Conservation (phyloP, 2,329 filamentous ascomycete genomes). For the Talaromyces funiculosus region DNA sequence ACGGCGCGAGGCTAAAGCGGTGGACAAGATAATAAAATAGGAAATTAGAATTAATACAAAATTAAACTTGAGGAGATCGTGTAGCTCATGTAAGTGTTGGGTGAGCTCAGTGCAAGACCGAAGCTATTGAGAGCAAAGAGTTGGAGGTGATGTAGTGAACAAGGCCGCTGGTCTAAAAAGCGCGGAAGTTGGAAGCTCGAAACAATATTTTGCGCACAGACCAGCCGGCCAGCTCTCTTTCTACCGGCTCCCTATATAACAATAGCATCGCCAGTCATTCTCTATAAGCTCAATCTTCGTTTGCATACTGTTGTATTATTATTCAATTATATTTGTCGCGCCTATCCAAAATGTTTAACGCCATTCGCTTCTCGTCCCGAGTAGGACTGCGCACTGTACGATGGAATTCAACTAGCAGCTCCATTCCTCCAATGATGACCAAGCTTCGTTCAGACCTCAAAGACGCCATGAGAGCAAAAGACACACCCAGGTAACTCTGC, state of each 20-base stretch:
- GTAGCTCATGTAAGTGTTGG: background rate
- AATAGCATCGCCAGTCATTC: background rate
- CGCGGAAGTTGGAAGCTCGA: conserved; percentile 16
- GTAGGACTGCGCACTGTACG: conserved; percentile 27
- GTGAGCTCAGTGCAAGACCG: background rate
- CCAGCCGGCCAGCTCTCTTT: conserved; percentile 19
- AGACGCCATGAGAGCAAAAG: conserved; percentile 46
- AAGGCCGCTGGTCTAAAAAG: conserved; percentile 7
- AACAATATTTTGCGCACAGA: conserved; percentile 35
- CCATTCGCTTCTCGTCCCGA: conserved; percentile 25
- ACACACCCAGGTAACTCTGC: conserved; percentile 36
- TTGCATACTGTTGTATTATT: background rate
- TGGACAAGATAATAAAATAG: background rate
- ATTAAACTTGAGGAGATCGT: background rate
- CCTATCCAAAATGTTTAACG: conserved; percentile 26
- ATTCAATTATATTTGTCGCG: background rate
- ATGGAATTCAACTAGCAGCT: conserved; percentile 36
- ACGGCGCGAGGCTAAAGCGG: conserved; percentile 14
- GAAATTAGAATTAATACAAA: background rate
- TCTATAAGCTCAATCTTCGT: background rate
- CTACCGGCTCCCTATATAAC: background rate
- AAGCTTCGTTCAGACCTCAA: conserved; percentile 45
- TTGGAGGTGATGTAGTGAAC: background rate
- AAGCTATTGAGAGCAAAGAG: background rate
- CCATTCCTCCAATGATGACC: conserved; percentile 39